Percentiles rank a stretch among this genome's conserved stretches.
Evolutionary conservation across 2,329 filamentous ascomycete species (phyloP).

Genomic region (Fonsecaea erecta): DNA sequence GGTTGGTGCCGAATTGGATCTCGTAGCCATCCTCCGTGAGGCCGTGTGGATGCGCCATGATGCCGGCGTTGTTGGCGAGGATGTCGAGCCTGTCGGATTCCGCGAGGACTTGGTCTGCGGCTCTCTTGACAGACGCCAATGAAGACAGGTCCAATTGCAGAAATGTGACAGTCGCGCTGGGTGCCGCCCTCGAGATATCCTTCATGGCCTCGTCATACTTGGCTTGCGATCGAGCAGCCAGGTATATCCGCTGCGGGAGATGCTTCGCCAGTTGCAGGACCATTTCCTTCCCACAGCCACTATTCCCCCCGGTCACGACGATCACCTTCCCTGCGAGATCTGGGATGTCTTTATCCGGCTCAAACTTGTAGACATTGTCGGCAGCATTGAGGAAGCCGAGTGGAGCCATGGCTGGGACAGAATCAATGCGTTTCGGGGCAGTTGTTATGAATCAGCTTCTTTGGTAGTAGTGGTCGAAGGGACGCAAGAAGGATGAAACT

Average conservation of each 20-base stretch:
- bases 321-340: slow-evolving; percentile 56
- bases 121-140: slow-evolving; percentile 42
- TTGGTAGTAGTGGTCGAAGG: not conserved
- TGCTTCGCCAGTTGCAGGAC: slow-evolving; percentile 57
- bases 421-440: not conserved
- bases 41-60: slow-evolving; percentile 48
- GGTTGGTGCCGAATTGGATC: slow-evolving; percentile 57
- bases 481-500: not conserved
- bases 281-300: slow-evolving; percentile 54
- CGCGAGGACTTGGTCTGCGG: slow-evolving; percentile 45
- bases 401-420: slow-evolving; percentile 8
- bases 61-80: slow-evolving; percentile 54
- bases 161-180: slow-evolving; percentile 41
- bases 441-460: not conserved
- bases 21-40: slow-evolving; percentile 56
- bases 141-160: slow-evolving; percentile 45
- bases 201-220: slow-evolving; percentile 42
- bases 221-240: slow-evolving; percentile 55
- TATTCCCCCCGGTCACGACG: slow-evolving; percentile 58
- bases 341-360: slow-evolving; percentile 52
- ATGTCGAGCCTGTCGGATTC: slow-evolving; percentile 49
- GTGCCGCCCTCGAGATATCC: slow-evolving; percentile 43
- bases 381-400: slow-evolving; percentile 23
- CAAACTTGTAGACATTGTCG: slow-evolving; percentile 39
- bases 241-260: slow-evolving; percentile 58